A percentile compares a stretch with the other conserved stretches of the same genome.
These are phyloP conservation scores for Ciborinia camelliae DNA, from an alignment of 2,329 filamentous ascomycete species.

Conservation along the genomic window DNA sequence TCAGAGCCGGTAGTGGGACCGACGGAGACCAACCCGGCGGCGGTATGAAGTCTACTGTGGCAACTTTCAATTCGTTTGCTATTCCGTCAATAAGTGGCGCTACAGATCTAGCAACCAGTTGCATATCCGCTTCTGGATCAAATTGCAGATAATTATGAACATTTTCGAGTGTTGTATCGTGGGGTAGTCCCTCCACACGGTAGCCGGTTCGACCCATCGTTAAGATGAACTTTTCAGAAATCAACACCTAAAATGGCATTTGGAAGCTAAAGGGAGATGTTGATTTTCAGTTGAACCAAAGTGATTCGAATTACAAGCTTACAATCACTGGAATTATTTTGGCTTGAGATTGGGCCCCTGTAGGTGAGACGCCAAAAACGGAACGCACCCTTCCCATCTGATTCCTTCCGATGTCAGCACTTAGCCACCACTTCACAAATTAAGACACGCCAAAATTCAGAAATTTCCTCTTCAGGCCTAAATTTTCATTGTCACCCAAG, in stretches of 20 bases:
- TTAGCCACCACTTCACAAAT: neutral
- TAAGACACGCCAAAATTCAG: neutral
- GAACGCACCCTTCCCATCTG: neutral
- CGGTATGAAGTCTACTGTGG: slow-evolving; percentile 18
- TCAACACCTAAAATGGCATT: neutral
- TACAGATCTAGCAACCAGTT: slow-evolving; percentile 10
- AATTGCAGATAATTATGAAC: slow-evolving; percentile 15
- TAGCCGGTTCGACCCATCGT: slow-evolving; percentile 18
- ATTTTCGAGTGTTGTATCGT: slow-evolving; percentile 10
- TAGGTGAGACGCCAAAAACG: neutral
- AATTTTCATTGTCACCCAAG: neutral
- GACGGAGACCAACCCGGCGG: slow-evolving; percentile 10
- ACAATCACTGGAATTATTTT: neutral
- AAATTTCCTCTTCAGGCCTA: neutral
- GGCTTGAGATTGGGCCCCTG: neutral
- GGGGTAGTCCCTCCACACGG: slow-evolving; percentile 16
- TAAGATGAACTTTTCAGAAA: neutral
- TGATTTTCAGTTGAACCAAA: neutral
- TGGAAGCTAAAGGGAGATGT: neutral
- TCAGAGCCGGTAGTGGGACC: slow-evolving; percentile 8
- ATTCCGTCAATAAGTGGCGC: slow-evolving; percentile 11
- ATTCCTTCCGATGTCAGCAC: slow-evolving; percentile 11
- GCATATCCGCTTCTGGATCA: slow-evolving; percentile 1
- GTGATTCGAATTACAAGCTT: neutral
- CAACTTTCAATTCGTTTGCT: slow-evolving; percentile 11